These are phyloP conservation scores for Tolypocladium amazonense DNA, from an alignment of 2,329 filamentous ascomycete species.

Conservation along the genomic window DNA sequence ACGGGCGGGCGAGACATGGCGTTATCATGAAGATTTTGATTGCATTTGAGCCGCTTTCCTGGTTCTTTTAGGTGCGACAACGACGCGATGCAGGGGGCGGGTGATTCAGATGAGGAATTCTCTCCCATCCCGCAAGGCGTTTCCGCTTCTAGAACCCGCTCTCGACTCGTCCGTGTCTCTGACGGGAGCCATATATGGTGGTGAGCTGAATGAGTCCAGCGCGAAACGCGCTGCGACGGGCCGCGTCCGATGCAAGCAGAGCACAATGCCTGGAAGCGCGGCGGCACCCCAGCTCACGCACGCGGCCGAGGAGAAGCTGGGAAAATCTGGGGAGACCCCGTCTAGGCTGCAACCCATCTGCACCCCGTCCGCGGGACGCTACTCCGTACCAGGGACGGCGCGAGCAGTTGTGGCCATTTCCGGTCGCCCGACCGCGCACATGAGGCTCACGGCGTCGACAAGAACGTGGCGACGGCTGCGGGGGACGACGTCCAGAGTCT, in stretches of 20 bases:
- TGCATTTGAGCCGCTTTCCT: not conserved
- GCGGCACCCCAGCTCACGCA: not conserved
- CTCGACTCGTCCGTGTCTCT: not conserved
- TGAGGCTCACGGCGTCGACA: not conserved
- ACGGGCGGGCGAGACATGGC: not conserved
- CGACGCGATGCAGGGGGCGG: no score
- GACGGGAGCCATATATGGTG: no score
- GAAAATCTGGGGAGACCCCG: not conserved
- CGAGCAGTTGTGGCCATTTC: not conserved
- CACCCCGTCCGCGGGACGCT: not conserved
- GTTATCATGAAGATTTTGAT: not conserved
- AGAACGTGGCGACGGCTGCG: not conserved
- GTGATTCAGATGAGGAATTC: not conserved
- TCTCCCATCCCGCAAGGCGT: not conserved
- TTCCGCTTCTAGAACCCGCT: not conserved
- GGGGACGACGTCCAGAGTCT: not conserved
- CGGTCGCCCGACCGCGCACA: not conserved
- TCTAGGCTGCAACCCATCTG: not conserved
- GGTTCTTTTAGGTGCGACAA: not conserved
- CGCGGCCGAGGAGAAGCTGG: not conserved
- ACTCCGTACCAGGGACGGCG: not conserved
- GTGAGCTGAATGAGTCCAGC: no score
- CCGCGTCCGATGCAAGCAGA: not conserved
- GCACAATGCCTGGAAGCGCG: not conserved
- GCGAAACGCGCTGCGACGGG: not conserved